Conservation (phyloP, 2,329 filamentous ascomycete genomes). For the Fragosphaeria purpurea region DNA sequence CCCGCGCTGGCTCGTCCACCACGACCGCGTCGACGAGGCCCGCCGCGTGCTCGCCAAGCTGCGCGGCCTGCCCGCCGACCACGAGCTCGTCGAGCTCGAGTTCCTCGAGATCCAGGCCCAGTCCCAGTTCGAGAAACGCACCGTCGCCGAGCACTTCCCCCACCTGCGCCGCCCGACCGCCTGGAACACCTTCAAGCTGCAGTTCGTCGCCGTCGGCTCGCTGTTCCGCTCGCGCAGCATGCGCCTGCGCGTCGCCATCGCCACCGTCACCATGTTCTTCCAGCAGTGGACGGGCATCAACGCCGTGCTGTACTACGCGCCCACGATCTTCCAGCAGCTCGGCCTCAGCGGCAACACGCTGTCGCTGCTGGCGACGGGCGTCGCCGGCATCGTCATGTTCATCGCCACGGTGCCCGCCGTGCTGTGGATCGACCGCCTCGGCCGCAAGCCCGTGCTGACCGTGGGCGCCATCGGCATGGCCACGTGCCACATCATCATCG, state of each 20-base stretch:
- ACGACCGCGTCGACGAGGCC: conserved; percentile 58
- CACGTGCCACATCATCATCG: conserved; percentile 61
- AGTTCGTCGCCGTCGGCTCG: conserved; percentile 56
- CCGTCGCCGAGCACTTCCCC: conserved; percentile 57
- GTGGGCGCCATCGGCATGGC: conserved; percentile 62
- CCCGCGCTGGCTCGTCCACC: conserved; percentile 65
- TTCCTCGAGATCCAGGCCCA: conserved; percentile 78
- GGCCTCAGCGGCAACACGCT: conserved; percentile 43
- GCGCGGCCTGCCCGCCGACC: conserved; percentile 48
- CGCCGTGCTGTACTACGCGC: conserved; percentile 58
- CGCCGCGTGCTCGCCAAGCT: conserved; percentile 52
- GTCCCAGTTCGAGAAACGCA: conserved; percentile 65
- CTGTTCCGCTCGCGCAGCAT: conserved; percentile 57
- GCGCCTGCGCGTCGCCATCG: conserved; percentile 56
- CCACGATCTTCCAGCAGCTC: conserved; percentile 57
- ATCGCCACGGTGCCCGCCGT: conserved; percentile 57
- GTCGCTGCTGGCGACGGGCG: conserved; percentile 58
- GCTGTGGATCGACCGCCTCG: conserved; percentile 54
- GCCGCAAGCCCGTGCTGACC: conserved; percentile 51
- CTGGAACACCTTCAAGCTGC: conserved; percentile 56
- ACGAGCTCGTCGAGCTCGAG: conserved; percentile 63
- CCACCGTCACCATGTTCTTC: conserved; percentile 53
- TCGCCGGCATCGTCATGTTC: conserved; percentile 63
- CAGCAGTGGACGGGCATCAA: conserved; percentile 44
- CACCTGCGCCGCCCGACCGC: conserved; percentile 48